These are phyloP conservation scores for Plasmodium vivax DNA, from an alignment of 169 alveolate species.

Conservation along the genomic window DNA sequence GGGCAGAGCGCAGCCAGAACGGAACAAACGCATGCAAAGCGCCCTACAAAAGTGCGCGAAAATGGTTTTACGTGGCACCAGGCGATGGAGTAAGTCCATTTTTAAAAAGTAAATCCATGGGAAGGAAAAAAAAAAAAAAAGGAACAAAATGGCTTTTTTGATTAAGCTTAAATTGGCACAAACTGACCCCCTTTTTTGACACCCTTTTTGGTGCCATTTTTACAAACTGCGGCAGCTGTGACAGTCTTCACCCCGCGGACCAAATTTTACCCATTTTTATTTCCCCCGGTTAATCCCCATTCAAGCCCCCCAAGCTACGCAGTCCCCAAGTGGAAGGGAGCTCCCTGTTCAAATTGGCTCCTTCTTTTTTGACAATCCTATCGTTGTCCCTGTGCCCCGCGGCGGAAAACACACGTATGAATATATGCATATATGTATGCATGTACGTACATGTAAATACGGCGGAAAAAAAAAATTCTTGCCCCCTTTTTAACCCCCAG, in stretches of 20 bases:
- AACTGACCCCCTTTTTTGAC: background rate
- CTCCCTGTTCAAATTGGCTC: background rate
- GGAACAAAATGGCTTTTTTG: background rate
- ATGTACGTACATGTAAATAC: too few species aligned
- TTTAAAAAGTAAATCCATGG: background rate
- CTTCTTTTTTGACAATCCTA: background rate
- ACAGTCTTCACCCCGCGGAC: background rate
- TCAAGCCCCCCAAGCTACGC: background rate
- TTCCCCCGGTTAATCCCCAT: background rate
- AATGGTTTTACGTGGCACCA: background rate
- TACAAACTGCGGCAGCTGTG: background rate
- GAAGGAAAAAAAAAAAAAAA: background rate
- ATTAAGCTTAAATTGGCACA: background rate
- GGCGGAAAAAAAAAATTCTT: background rate
- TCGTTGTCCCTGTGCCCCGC: background rate
- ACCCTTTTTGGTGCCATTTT: background rate
- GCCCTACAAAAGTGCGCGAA: background rate
- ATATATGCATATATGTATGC: background rate
- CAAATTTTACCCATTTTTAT: background rate
- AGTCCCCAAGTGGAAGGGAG: background rate
- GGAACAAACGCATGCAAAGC: background rate
- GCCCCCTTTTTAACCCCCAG: background rate
- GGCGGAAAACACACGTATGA: background rate
- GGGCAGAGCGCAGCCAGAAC: background rate
- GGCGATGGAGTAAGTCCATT: background rate